These are phyloP conservation scores for Goffeauzyma gilvescens DNA, from an alignment of 768 basidiomycete genomes.

Conservation along the genomic window DNA sequence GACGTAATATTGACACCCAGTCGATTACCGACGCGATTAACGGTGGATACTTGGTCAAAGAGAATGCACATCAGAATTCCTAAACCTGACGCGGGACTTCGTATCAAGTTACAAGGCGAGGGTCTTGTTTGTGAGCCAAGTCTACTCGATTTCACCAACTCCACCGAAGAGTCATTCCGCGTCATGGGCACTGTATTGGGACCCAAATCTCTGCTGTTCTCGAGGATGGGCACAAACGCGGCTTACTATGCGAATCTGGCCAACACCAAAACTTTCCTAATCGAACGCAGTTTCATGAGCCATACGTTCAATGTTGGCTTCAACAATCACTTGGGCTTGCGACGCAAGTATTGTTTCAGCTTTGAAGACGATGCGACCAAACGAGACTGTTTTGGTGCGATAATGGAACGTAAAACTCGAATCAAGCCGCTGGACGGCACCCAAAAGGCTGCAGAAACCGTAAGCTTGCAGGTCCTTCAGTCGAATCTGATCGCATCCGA, in stretches of 20 bases:
- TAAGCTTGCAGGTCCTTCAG: conserved; percentile 5
- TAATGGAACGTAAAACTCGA: too few species aligned
- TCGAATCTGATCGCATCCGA: neutral
- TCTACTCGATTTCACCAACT: conserved; percentile 56
- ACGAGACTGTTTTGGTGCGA: too few species aligned
- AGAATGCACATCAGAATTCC: conserved; percentile 71
- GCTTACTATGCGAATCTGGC: conserved; percentile 58
- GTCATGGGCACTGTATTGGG: conserved; percentile 75
- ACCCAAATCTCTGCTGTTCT: conserved; percentile 59
- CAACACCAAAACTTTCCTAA: conserved; percentile 46
- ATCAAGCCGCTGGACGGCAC: too few species aligned
- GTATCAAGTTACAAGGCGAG: conserved; percentile 67
- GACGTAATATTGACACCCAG: conserved; percentile 42
- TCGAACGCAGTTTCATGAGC: conserved; percentile 62
- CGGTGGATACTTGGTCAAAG: conserved; percentile 74
- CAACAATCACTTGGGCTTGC: conserved; percentile 39
- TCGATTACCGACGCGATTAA: conserved; percentile 51
- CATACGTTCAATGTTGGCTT: conserved; percentile 91
- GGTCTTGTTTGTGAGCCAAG: conserved; percentile 77
- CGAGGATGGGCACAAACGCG: conserved; percentile 66
- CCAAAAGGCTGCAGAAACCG: too few species aligned
- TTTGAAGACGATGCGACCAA: conserved; percentile 60
- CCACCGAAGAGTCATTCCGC: conserved; percentile 68
- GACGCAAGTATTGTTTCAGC: conserved; percentile 87
- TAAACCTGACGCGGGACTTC: conserved; percentile 60